Percentiles rank a stretch among this genome's conserved stretches.
Evolutionary conservation across 1,139 yeast species (phyloP).

Genomic region (Candida anutae): DNA sequence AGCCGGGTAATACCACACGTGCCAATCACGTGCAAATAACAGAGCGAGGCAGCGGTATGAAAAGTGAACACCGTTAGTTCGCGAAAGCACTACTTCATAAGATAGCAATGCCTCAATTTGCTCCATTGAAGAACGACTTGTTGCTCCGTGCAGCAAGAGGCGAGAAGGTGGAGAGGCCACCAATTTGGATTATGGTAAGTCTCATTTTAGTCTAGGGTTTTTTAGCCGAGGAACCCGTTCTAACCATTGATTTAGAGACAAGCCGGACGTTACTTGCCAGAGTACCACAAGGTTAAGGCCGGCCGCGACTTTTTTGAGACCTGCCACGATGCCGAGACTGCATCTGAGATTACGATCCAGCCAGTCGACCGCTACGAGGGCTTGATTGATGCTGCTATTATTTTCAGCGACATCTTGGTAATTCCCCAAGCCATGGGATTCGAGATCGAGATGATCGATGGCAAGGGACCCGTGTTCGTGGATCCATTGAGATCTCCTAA

Average conservation of each 20-base stretch:
- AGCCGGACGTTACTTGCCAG: constrained; percentile 86
- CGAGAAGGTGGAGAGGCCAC: constrained; percentile 91
- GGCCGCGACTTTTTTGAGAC: constrained; percentile 87
- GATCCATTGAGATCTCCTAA: constrained; percentile 72
- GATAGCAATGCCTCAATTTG: constrained; percentile 34
- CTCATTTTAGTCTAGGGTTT: neutral
- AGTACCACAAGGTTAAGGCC: constrained; percentile 84
- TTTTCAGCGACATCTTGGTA: constrained; percentile 89
- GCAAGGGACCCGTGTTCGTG: constrained; percentile 90
- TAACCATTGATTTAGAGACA: constrained; percentile 42
- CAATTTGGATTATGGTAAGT: constrained; percentile 91
- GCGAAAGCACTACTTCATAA: too few species aligned
- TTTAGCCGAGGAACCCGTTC: constrained; percentile 1
- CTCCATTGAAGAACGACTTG: constrained; percentile 78
- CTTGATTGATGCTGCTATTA: constrained; percentile 90
- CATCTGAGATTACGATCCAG: constrained; percentile 90
- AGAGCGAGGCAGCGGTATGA: neutral
- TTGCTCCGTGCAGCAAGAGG: constrained; percentile 81
- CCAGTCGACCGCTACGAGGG: constrained; percentile 90
- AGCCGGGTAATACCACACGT: too few species aligned
- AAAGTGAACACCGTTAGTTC: neutral
- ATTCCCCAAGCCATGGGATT: constrained; percentile 99
- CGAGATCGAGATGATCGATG: constrained; percentile 89
- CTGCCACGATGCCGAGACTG: constrained; percentile 89
- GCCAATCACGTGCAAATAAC: too few species aligned